Percentiles rank a stretch among this genome's conserved stretches.
Evolutionary conservation across 2,329 filamentous ascomycete genomes (phyloP).

Genomic region (Clathrospora elynae): DNA sequence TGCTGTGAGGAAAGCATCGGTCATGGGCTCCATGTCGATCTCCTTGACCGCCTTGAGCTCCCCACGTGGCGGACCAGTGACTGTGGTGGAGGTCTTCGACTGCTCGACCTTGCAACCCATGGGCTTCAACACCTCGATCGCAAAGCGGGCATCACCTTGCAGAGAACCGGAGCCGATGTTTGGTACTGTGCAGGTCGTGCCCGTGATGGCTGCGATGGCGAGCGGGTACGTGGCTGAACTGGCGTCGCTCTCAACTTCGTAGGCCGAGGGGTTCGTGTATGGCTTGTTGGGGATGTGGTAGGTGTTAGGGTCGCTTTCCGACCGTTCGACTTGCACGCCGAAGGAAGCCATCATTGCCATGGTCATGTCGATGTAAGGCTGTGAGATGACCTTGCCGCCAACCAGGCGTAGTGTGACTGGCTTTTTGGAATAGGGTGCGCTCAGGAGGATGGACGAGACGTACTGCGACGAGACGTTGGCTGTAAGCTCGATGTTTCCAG

Average conservation of each 20-base stretch:
- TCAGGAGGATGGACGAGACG: slow-evolving; percentile 95
- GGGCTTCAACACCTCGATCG: slow-evolving; percentile 82
- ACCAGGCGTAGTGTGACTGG: slow-evolving; percentile 88
- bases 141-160: slow-evolving; percentile 94
- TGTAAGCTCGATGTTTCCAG: slow-evolving; percentile 86
- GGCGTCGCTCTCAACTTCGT: slow-evolving; percentile 93
- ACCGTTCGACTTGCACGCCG: slow-evolving; percentile 78
- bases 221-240: slow-evolving; percentile 97
- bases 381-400: slow-evolving; percentile 96
- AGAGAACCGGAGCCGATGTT: slow-evolving; percentile 93
- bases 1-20: slow-evolving; percentile 94
- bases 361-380: slow-evolving; percentile 98
- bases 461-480: slow-evolving; percentile 99
- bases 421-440: slow-evolving; percentile 92
- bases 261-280: slow-evolving; percentile 83
- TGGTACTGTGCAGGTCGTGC: slow-evolving; percentile 91
- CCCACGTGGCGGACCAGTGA: slow-evolving; percentile 82
- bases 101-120: slow-evolving; percentile 95
- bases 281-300: slow-evolving; percentile 88
- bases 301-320: slow-evolving; percentile 79
- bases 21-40: slow-evolving; percentile 99
- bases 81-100: slow-evolving; percentile 83
- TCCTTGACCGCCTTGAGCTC: slow-evolving; percentile 74
- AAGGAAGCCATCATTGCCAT: slow-evolving; percentile 96
- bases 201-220: slow-evolving; percentile 91